Percentiles rank a stretch among this genome's conserved stretches.
Evolutionary conservation across 202 grass and related monocot genomes (phyloP).

Genomic region (Schoenoplectus tabernaemontani): DNA sequence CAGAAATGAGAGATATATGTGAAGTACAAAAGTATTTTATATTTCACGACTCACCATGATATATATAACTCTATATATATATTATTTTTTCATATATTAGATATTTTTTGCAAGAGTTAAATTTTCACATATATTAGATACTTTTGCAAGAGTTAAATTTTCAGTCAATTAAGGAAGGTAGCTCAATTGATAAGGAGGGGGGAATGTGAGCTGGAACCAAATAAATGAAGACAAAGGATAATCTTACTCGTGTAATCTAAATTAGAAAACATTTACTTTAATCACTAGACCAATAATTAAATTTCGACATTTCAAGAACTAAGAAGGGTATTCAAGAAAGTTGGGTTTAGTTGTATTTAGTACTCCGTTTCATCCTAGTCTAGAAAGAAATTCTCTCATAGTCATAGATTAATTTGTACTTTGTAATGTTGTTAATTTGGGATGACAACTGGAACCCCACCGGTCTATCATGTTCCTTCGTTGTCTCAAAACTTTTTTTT

Average conservation of each 20-base stretch:
- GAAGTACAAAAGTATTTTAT: too few relatives aligned
- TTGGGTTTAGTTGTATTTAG: neutral
- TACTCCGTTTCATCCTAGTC: neutral
- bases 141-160: too few relatives aligned
- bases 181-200: too few relatives aligned
- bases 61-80: too few relatives aligned
- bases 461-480: neutral
- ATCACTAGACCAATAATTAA: neutral
- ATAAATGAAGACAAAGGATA: too few relatives aligned
- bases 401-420: neutral
- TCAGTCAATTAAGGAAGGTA: too few relatives aligned
- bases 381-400: neutral
- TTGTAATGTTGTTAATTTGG: conserved; percentile 16
- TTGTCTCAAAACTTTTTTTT: neutral
- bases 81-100: too few relatives aligned
- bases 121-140: too few relatives aligned
- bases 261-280: neutral
- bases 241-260: neutral
- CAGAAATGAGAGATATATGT: too few relatives aligned
- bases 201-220: too few relatives aligned
- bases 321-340: neutral
- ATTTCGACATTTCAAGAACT: neutral
- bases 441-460: conserved; percentile 18
- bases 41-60: too few relatives aligned
- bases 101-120: too few relatives aligned